A percentile compares a stretch with the other conserved stretches of the same genome.
Evolutionary conservation across 169 alveolate species (phyloP).

Genomic region (Perkinsus olseni): DNA sequence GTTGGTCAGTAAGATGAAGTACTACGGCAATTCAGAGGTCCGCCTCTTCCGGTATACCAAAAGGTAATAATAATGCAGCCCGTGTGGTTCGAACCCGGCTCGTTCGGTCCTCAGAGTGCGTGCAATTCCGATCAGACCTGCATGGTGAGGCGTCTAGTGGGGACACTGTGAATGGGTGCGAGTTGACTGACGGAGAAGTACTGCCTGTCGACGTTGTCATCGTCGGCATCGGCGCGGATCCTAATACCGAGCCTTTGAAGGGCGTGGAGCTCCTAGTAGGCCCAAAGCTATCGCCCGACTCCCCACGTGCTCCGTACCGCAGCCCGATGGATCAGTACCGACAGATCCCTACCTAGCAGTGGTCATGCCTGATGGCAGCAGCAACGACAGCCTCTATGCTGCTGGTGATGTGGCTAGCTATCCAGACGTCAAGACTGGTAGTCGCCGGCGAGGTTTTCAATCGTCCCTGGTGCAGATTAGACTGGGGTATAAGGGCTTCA

Average conservation of each 20-base stretch:
- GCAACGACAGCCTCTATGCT: slow-evolving; percentile 3
- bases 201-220: slow-evolving; percentile 53
- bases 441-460: background rate
- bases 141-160: slow-evolving; percentile 9
- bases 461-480: no score
- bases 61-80: background rate
- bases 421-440: slow-evolving; percentile 31
- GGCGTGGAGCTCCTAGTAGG: background rate
- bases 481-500: no score
- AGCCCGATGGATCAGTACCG: background rate
- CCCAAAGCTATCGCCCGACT: background rate
- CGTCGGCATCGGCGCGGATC: slow-evolving; percentile 57
- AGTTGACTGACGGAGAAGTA: slow-evolving; percentile 36
- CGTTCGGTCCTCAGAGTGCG: background rate
- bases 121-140: background rate
- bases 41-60: background rate
- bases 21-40: background rate
- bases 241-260: slow-evolving; percentile 32
- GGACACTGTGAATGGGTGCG: slow-evolving; percentile 42
- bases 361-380: background rate
- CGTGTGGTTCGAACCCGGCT: background rate
- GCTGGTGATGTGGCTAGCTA: slow-evolving; percentile 38
- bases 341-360: background rate
- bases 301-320: background rate
- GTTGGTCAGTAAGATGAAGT: background rate